phyloP scores from a whole-genome alignment of 1,139 yeast species.

The Neolecta irregularis region DNA sequence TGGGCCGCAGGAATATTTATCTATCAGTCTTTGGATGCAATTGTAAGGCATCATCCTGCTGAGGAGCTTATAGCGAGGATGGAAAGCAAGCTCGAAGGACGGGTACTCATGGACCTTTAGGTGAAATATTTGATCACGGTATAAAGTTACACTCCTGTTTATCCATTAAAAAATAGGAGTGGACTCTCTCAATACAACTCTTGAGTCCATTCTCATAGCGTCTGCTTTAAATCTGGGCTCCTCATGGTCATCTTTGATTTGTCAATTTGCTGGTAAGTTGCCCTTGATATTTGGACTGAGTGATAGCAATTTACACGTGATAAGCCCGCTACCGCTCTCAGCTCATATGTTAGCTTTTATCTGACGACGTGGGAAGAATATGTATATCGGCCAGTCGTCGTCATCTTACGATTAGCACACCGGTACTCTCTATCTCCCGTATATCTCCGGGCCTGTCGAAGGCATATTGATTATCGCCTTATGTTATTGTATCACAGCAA shows the following conservation, averaged over 20 bases:
- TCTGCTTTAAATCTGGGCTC: conserved; percentile 8
- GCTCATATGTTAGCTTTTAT: conserved; percentile 10
- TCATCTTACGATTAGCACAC: no score
- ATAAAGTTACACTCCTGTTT: conserved; percentile 22
- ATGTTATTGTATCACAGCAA: conserved; percentile 41
- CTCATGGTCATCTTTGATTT: conserved; percentile 10
- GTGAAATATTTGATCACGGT: conserved; percentile 69
- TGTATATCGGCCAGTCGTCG: no score
- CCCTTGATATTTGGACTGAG: no score
- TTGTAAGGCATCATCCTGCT: no score
- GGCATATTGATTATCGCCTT: conserved; percentile 48
- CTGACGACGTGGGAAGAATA: conserved; percentile 54
- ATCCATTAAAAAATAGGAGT: no score
- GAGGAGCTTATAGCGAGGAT: no score
- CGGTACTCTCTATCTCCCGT: conserved; percentile 50
- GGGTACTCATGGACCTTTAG: conserved; percentile 63
- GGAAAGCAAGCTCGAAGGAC: conserved; percentile 55
- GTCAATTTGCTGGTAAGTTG: conserved; percentile 10
- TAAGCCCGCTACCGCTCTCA: no score
- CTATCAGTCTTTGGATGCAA: conserved; percentile 75
- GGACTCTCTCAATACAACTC: conserved; percentile 53
- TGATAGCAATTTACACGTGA: no score
- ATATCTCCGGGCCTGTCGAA: conserved; percentile 67
- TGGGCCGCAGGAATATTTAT: conserved; percentile 57
- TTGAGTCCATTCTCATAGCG: conserved; percentile 17